phyloP scores from a whole-genome alignment of 1,284 basidiomycete genomes.

The Xerocomus nothofagi region DNA sequence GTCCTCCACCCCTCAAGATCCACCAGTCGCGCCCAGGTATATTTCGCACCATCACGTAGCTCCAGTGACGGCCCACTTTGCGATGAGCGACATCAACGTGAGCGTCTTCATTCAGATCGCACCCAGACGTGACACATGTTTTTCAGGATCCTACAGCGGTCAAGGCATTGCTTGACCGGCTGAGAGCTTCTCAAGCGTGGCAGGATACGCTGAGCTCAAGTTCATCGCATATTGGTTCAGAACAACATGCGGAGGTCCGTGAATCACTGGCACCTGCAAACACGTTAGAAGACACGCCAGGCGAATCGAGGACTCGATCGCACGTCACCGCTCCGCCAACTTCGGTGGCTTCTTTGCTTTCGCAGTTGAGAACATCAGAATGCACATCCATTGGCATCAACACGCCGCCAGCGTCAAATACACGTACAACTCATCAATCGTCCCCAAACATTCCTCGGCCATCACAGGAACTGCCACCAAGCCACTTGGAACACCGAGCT shows the following conservation, averaged over 20 bases:
- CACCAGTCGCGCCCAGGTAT: no score
- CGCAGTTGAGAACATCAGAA: slow-evolving; percentile 51
- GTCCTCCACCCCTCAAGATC: no score
- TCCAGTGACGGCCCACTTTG: background rate
- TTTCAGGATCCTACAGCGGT: slow-evolving; percentile 55
- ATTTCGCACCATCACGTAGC: background rate
- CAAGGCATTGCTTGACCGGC: slow-evolving; percentile 62
- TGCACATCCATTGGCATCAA: slow-evolving; percentile 13
- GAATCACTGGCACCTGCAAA: slow-evolving; percentile 5
- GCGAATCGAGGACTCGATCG: slow-evolving; percentile 7
- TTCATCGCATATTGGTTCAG: slow-evolving; percentile 5
- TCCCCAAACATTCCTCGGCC: slow-evolving; percentile 11
- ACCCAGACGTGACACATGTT: background rate
- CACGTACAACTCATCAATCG: slow-evolving; percentile 5
- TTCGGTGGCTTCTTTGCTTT: slow-evolving; percentile 65
- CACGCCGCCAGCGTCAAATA: slow-evolving; percentile 14
- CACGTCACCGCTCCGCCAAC: slow-evolving; percentile 16
- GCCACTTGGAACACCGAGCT: slow-evolving; percentile 8
- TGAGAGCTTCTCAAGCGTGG: slow-evolving; percentile 66
- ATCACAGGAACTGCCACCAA: slow-evolving; percentile 14
- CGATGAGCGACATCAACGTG: slow-evolving; percentile 51
- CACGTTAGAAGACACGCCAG: slow-evolving; percentile 8
- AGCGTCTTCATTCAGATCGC: slow-evolving; percentile 6
- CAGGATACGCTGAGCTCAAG: slow-evolving; percentile 44
- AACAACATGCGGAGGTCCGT: slow-evolving; percentile 2